Evolutionary conservation across 2,329 filamentous ascomycete species (phyloP), one percentile per base, ranked within the genome.

Genomic region (Nemania sp.): DNA sequence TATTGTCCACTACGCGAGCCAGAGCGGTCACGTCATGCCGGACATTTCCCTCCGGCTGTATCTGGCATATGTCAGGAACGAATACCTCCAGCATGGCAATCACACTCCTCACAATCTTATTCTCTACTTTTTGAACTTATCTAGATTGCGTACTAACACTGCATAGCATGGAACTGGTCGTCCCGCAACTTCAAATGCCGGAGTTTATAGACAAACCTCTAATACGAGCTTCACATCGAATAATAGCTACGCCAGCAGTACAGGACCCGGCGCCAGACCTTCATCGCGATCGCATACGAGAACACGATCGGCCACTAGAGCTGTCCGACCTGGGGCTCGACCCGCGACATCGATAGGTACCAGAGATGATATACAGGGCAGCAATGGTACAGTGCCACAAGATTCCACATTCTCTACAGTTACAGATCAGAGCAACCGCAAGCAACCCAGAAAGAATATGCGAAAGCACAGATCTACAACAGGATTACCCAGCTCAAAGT

Each of bases 341-440:
- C 56, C 66, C 45, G 68, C 65, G 12, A 70, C 68, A 17, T 68
- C 70, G 37, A 68, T 65, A 56, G 62, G 61, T 23, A 56, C 52
- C 11, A 67, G 66, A 6, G 66, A 63, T 26, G 61, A 61, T 20
- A 55, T 33, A 49, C 58, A 61, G 22, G 63, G 66, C 48, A 69
- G 68, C 37, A 75, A 75, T 64, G 74, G 75, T 77, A 76, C 55
- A 68, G 65, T 66, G 40, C 52, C 64, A 61, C 64, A 64, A 46
- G 47, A 44, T 48, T 54, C 47, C 52, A 48, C 40, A 52, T 48
- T 20, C 24, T 45, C 56, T 43, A 36, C 53, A 50, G 56, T 51
- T 36, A 52, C 54, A 22, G 45, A 55, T 46, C 59, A 28, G 31
- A 51, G 24, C 19, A 40, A 3, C 8, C 8, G 42, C 49, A 66